Evolutionary conservation across 768 basidiomycete genomes (phyloP).

Genomic region (Mycena crocata): DNA sequence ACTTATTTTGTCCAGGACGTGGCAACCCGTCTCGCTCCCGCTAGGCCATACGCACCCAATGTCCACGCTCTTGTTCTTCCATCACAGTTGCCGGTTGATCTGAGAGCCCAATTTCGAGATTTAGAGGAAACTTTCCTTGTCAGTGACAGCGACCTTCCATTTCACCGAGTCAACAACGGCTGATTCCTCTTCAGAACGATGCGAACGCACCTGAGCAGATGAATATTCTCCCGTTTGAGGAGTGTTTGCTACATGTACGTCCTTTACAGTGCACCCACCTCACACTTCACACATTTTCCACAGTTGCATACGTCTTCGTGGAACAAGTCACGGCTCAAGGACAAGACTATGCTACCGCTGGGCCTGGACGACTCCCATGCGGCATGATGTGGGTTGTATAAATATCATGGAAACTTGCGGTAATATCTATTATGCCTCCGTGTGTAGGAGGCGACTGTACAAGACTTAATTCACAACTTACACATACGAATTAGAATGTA

Average conservation of each 20-base stretch:
- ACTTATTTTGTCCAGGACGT: slow-evolving; percentile 57
- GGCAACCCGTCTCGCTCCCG: slow-evolving; percentile 59
- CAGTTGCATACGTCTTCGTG: slow-evolving; percentile 68
- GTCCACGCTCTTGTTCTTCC: slow-evolving; percentile 82
- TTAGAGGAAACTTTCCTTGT: slow-evolving; percentile 75
- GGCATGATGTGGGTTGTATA: no score
- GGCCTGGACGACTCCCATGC: slow-evolving; percentile 53
- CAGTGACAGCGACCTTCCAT: slow-evolving; percentile 38
- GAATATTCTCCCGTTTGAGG: slow-evolving; percentile 71
- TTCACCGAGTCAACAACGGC: background rate
- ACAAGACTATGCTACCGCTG: slow-evolving; percentile 68
- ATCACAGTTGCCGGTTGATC: slow-evolving; percentile 78
- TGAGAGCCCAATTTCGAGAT: slow-evolving; percentile 74
- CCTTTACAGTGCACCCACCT: slow-evolving; percentile 21
- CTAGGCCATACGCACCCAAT: slow-evolving; percentile 76
- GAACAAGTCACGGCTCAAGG: slow-evolving; percentile 58
- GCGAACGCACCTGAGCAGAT: slow-evolving; percentile 78
- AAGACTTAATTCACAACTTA: no score
- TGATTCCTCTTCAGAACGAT: slow-evolving; percentile 53
- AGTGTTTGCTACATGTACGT: slow-evolving; percentile 73
- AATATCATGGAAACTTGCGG: no score
- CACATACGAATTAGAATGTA: no score
- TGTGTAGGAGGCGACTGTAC: background rate
- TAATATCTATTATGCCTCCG: background rate
- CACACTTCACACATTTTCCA: slow-evolving; percentile 25